Conservation (phyloP, 2,329 filamentous ascomycete genomes). For the Cytospora schulzeri region DNA sequence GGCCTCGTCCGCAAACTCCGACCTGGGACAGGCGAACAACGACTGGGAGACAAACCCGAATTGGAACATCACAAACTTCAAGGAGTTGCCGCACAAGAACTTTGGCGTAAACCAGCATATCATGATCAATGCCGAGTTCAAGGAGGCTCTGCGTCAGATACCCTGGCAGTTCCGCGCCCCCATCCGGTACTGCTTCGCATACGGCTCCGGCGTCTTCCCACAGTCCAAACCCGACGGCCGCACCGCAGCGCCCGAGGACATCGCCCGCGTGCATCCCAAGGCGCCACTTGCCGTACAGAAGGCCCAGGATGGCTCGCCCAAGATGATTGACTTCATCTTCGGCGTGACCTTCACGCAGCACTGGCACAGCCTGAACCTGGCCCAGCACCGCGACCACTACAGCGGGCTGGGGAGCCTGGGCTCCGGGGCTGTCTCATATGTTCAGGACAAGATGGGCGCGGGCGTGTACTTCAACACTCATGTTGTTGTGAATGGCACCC, state of each 20-base stretch:
- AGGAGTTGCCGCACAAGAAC: constrained; percentile 73
- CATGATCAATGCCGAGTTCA: constrained; percentile 92
- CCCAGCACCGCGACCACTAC: constrained; percentile 89
- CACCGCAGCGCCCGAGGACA: constrained; percentile 56
- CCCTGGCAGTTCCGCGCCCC: constrained; percentile 90
- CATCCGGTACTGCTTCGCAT: constrained; percentile 95
- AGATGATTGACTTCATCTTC: constrained; percentile 99
- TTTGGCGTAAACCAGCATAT: constrained; percentile 98
- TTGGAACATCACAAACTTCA: constrained; percentile 72
- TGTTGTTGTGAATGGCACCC: constrained; percentile 87
- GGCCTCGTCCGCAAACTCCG: constrained; percentile 31
- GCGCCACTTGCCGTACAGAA: constrained; percentile 79
- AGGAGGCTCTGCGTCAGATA: constrained; percentile 83
- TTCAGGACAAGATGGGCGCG: constrained; percentile 87
- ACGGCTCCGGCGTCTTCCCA: constrained; percentile 94
- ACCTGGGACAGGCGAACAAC: constrained; percentile 31
- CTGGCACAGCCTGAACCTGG: constrained; percentile 92
- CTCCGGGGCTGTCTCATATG: constrained; percentile 78
- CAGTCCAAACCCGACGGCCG: constrained; percentile 61
- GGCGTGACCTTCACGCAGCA: constrained; percentile 93
- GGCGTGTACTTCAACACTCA: constrained; percentile 98
- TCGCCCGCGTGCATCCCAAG: constrained; percentile 74
- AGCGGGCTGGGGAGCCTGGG: constrained; percentile 81
- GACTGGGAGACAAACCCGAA: constrained; percentile 79
- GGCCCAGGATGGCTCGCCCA: constrained; percentile 83